These are phyloP conservation scores for Dinochytrium kinnereticum DNA, from an alignment of 371 early-diverging fungal genomes.

Conservation along the genomic window DNA sequence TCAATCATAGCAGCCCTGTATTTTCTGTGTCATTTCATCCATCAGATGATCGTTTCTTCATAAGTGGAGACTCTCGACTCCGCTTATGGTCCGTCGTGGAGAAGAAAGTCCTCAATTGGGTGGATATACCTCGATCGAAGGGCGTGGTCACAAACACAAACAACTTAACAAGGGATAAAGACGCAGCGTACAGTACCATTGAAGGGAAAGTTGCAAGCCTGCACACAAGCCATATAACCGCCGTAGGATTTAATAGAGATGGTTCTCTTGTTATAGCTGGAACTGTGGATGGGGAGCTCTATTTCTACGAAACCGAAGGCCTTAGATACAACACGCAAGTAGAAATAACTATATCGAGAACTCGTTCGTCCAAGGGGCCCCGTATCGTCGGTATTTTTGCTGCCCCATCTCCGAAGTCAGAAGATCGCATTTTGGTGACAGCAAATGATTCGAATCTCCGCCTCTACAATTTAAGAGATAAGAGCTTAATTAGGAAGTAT, in stretches of 20 bases:
- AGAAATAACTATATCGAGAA: slow-evolving; percentile 55
- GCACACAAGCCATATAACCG: slow-evolving; percentile 68
- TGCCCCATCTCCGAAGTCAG: slow-evolving; percentile 7
- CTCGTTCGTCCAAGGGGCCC: slow-evolving; percentile 11
- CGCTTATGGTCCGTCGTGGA: slow-evolving; percentile 84
- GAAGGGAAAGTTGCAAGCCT: neutral
- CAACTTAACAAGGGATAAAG: neutral
- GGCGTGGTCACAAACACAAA: neutral
- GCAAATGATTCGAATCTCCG: slow-evolving; percentile 84
- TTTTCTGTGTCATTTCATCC: slow-evolving; percentile 85
- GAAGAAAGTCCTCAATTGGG: slow-evolving; percentile 77
- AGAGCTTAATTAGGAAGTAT: slow-evolving; percentile 73
- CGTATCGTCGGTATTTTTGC: slow-evolving; percentile 12
- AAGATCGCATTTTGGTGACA: slow-evolving; percentile 68
- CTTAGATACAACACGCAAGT: slow-evolving; percentile 82
- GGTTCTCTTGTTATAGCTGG: slow-evolving; percentile 78
- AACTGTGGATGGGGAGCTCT: slow-evolving; percentile 72
- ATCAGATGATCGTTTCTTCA: slow-evolving; percentile 77
- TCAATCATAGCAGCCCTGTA: slow-evolving; percentile 78
- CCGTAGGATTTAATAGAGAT: slow-evolving; percentile 75
- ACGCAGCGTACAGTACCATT: neutral
- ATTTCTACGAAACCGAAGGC: slow-evolving; percentile 69
- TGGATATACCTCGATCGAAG: slow-evolving; percentile 56
- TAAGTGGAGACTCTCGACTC: slow-evolving; percentile 80
- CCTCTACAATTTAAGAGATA: slow-evolving; percentile 75